Evolutionary conservation across 2,329 filamentous ascomycete genomes (phyloP).

Genomic region (Davidsoniella virescens): DNA sequence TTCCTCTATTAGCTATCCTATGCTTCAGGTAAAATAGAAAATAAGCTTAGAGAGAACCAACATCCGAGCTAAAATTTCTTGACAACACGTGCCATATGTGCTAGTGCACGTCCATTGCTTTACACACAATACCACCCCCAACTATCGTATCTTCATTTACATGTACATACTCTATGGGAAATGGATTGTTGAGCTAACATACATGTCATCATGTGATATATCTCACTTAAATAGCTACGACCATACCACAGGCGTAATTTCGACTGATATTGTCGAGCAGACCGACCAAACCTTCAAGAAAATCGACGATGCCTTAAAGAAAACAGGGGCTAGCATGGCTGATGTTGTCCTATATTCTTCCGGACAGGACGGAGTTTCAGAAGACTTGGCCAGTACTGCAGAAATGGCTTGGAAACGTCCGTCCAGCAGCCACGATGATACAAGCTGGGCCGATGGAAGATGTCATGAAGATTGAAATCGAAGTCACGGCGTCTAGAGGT

Average conservation of each 20-base stretch:
- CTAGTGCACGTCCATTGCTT: background rate
- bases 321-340: constrained; percentile 26
- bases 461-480: constrained; percentile 28
- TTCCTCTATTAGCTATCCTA: background rate
- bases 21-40: no score
- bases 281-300: constrained; percentile 26
- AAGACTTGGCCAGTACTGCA: constrained; percentile 33
- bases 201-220: no score
- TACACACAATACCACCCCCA: background rate
- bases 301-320: constrained; percentile 18
- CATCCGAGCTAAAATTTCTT: background rate
- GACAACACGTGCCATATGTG: background rate
- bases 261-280: constrained; percentile 29
- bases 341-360: constrained; percentile 38
- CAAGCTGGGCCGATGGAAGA: constrained; percentile 35
- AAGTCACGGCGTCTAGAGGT: constrained; percentile 22
- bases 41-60: background rate
- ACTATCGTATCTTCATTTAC: no score
- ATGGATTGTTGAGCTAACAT: no score
- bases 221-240: constrained; percentile 26
- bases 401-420: constrained; percentile 32
- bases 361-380: constrained; percentile 30
- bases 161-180: no score
- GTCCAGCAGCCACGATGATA: constrained; percentile 38
- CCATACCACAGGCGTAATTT: constrained; percentile 31